These are phyloP conservation scores for Stromatinia cepivora DNA, from an alignment of 2,329 filamentous ascomycete species.

Conservation along the genomic window DNA sequence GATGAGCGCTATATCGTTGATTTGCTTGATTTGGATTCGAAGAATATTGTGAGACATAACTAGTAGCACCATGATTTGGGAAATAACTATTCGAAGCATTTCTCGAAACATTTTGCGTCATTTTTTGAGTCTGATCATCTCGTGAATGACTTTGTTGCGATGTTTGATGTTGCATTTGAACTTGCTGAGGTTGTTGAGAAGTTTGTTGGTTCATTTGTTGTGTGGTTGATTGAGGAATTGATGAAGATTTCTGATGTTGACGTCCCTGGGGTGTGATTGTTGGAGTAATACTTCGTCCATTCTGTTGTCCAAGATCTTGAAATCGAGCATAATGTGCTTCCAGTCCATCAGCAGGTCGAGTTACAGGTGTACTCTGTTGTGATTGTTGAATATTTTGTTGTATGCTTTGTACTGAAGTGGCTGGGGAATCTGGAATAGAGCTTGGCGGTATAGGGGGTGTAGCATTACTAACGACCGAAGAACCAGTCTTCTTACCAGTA, in stretches of 20 bases:
- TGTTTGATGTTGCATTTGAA: slow-evolving; percentile 34
- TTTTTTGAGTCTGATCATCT: slow-evolving; percentile 34
- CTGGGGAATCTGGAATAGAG: slow-evolving; percentile 38
- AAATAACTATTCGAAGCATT: slow-evolving; percentile 37
- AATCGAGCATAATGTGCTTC: slow-evolving; percentile 42
- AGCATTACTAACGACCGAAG: slow-evolving; percentile 35
- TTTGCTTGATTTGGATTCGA: slow-evolving; percentile 35
- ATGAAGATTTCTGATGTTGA: slow-evolving; percentile 33
- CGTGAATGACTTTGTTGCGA: slow-evolving; percentile 35
- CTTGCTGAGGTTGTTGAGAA: slow-evolving; percentile 20
- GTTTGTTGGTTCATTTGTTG: slow-evolving; percentile 31
- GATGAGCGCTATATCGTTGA: slow-evolving; percentile 37
- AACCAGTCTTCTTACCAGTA: slow-evolving; percentile 32
- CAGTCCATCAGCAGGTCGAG: slow-evolving; percentile 39
- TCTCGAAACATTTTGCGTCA: slow-evolving; percentile 31
- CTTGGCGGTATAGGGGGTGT: slow-evolving; percentile 37
- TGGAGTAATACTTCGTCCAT: slow-evolving; percentile 36
- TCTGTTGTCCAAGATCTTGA: slow-evolving; percentile 35
- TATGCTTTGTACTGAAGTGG: slow-evolving; percentile 31
- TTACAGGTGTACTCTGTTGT: slow-evolving; percentile 29
- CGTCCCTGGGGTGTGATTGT: slow-evolving; percentile 33
- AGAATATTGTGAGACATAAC: slow-evolving; percentile 39
- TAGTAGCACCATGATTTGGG: slow-evolving; percentile 32
- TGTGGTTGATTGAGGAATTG: slow-evolving; percentile 35
- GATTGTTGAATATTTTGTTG: slow-evolving; percentile 2